Base-by-base conservation (phyloP, 2,329 filamentous ascomycete genomes). In the Penicillium sp. region DNA sequence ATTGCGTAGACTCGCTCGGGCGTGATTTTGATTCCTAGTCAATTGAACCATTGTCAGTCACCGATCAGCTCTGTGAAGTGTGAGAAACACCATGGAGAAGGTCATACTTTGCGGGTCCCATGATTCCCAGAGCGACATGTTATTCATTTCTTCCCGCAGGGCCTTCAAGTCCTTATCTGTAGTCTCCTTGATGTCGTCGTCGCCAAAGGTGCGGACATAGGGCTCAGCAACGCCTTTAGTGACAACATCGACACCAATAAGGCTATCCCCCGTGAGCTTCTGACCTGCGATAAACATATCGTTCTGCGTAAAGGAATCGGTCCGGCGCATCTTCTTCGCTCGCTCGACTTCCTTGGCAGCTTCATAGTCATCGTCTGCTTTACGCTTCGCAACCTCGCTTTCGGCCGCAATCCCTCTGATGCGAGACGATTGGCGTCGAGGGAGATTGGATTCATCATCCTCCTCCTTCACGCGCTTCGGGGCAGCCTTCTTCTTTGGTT, bases 1-100 rank as follows among this genome's bases (percentile, higher is more conserved):
- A 97, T 84, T 0, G 89, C 82, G 66, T 97, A 99, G 12, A 96
- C 83, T 46, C 93, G 79, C 61, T 96, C 91, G 0, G 91, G 92
- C 0, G 89, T 93, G 42, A 97, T 87, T 68, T 97, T 97, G 64
- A 97, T 94, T 46, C 90, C 90, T 91, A 32, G 7, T 36, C 13
- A 30, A 44, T 40, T 17, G 24, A 45, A 12, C 8, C 8, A 13
- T 29, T 40, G 21, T 27, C 33, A 30, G 40, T 52, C 46, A 46
- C 24, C 48, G 46, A 27, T n/a, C 33, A 20, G 23, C 52, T 33
- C 15, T 23, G 15, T 21, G n/a, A 20, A 15, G 10, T 3, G 5
- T n/a, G 8, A 29, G 17, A 7, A 34, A 27, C 8, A 49, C 26
- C 9, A 23, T 26, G 13, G 27, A 18, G 24, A 36, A 26, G 15